Conservation (phyloP, 116 monocot genomes). For the Trichopus zeylanicus region DNA sequence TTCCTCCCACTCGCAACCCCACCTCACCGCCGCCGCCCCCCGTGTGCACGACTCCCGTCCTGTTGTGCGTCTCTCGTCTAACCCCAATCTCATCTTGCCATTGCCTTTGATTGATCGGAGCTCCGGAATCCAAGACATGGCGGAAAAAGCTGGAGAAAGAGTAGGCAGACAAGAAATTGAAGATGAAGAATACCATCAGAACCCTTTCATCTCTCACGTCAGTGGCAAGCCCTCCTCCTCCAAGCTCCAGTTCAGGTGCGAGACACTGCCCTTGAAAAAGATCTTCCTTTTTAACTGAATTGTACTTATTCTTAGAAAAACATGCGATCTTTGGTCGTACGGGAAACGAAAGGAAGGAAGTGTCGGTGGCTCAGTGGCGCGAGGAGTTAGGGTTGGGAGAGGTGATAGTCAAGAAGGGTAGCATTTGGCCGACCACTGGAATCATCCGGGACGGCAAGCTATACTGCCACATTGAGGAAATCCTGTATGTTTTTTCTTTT, state of each 20-base stretch:
- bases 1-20: too few relatives aligned
- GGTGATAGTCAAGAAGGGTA: slow-evolving; percentile 54
- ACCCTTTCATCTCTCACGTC: not conserved
- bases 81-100: too few relatives aligned
- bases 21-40: too few relatives aligned
- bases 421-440: slow-evolving; percentile 57
- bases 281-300: not conserved
- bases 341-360: slow-evolving; percentile 5
- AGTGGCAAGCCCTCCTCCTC: not conserved
- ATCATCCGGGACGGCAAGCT: slow-evolving; percentile 40
- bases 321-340: not conserved
- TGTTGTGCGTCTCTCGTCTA: too few relatives aligned
- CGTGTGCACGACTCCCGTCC: too few relatives aligned
- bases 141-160: too few relatives aligned
- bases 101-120: too few relatives aligned
- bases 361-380: slow-evolving; percentile 40
- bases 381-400: slow-evolving; percentile 41
- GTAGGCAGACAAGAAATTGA: not conserved
- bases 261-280: not conserved
- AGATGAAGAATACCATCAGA: not conserved
- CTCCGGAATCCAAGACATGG: too few relatives aligned
- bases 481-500: slow-evolving; percentile 23
- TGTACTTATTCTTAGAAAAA: too few relatives aligned
- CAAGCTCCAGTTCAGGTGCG: not conserved
- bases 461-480: slow-evolving; percentile 61